Conservation (phyloP, 257 asterid species). For the Penstemon newberryi region DNA sequence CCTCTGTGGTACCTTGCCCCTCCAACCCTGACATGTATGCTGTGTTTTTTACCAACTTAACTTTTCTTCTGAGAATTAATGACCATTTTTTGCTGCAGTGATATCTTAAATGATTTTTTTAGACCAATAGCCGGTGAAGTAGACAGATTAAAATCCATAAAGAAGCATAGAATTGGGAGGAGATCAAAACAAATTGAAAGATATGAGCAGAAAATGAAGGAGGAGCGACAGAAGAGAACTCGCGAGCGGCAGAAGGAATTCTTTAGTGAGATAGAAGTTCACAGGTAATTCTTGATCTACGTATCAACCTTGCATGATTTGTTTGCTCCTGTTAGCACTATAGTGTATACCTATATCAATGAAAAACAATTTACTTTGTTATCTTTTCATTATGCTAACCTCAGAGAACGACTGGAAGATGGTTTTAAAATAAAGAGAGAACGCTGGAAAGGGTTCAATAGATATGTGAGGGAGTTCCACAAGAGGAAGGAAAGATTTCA, state of each 20-base stretch:
- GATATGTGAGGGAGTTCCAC: constrained; percentile 84
- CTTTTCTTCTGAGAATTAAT: not conserved
- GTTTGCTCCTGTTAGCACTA: constrained; percentile 17
- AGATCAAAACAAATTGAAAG: constrained; percentile 92
- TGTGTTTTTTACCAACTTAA: constrained; percentile 1
- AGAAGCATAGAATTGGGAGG: constrained; percentile 97
- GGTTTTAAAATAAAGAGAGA: constrained; percentile 89
- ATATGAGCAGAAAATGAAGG: constrained; percentile 97
- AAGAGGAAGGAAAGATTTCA: constrained; percentile 94
- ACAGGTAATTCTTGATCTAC: constrained; percentile 57
- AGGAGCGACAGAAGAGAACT: constrained; percentile 92
- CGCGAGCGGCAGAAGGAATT: constrained; percentile 98
- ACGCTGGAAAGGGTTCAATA: constrained; percentile 93
- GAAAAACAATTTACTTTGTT: constrained; percentile 1
- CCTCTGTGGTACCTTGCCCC: not conserved
- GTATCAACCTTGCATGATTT: constrained; percentile 14
- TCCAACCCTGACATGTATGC: not conserved
- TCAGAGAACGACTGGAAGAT: constrained; percentile 94
- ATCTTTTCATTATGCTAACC: constrained; percentile 27
- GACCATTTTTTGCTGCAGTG: constrained; percentile 54
- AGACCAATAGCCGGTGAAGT: constrained; percentile 79
- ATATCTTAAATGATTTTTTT: constrained; percentile 75
- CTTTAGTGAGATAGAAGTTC: constrained; percentile 90
- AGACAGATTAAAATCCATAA: constrained; percentile 81
- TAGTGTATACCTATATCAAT: constrained; percentile 23